Base-by-base conservation (phyloP, 768 basidiomycete genomes). In the Fomitopsis pulvina region DNA sequence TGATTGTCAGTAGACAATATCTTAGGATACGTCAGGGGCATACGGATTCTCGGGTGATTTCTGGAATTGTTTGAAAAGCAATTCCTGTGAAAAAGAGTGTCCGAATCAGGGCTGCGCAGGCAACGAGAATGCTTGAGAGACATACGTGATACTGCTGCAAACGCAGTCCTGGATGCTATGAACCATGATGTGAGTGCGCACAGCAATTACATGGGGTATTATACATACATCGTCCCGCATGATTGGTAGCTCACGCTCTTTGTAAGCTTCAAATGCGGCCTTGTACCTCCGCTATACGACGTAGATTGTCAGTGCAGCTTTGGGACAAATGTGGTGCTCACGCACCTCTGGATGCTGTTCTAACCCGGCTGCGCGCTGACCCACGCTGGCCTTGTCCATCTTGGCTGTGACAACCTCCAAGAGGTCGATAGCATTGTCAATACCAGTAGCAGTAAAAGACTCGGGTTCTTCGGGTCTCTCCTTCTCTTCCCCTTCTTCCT, bases 21-120 rank as follows among this genome's bases (percentile, higher is more conserved):
- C 37, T 7, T 4, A 20, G 9, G 18, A 24, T 27, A 10, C 27
- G 10, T 16, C 2, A 37, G 24, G n/a, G 1, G 66, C 86, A 62
- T 69, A 94, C 92, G 93, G 89, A 67, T 96, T 96, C 54, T 96
- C 93, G 0, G 92, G 90, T 1, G 89, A 85, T 67, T 96, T 97
- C 67, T 96, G 90, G 81, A 97, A 97, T 66, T 91, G 83, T 69
- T 95, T 96, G 79, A 80, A 85, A 42, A 96, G 69, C 43, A 92
- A 68, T 52, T 97, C 93, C 80, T 92, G 48, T 3, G 14, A 25
- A 6, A 47, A 24, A 45, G 11, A 18, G 22, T 37, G 26, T n/a
- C n/a, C n/a, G n/a, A n/a, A 48, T 47, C 47, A 53, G 47, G 38
- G 28, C 47, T 41, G 20, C 46, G 43, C 3, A n/a, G 8, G 26